Conservation (phyloP, 805 yeast genomes). For the Brettanomyces naardenensis region DNA sequence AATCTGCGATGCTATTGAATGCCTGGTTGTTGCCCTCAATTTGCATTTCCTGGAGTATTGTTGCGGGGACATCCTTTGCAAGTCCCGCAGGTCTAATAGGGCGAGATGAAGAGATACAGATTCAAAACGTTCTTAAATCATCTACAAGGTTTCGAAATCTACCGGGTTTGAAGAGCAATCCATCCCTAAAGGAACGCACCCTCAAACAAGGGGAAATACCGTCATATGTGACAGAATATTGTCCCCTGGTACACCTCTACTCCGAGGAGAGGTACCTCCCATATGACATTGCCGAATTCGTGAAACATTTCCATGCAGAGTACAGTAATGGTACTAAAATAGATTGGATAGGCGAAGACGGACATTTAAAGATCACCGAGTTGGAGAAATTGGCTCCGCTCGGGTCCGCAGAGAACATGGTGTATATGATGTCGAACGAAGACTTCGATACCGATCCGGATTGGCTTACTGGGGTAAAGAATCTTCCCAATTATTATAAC, state of each 20-base stretch:
- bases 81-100: neutral
- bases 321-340: slow-evolving; percentile 40
- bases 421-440: slow-evolving; percentile 56
- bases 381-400: slow-evolving; percentile 26
- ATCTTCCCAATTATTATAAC: slow-evolving; percentile 60
- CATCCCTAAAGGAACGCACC: slow-evolving; percentile 28
- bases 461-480: slow-evolving; percentile 73
- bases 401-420: slow-evolving; percentile 21
- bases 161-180: slow-evolving; percentile 31
- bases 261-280: slow-evolving; percentile 86
- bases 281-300: slow-evolving; percentile 66
- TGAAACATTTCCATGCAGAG: slow-evolving; percentile 54
- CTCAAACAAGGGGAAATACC: slow-evolving; percentile 53
- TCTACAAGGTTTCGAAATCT: slow-evolving; percentile 16
- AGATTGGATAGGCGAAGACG: slow-evolving; percentile 15
- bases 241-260: slow-evolving; percentile 79
- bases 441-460: slow-evolving; percentile 71
- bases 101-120: slow-evolving; percentile 5
- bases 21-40: too few relatives aligned
- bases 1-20: too few relatives aligned
- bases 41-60: too few relatives aligned
- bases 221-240: slow-evolving; percentile 48
- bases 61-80: too few relatives aligned
- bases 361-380: slow-evolving; percentile 22
- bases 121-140: slow-evolving; percentile 10